A percentile compares a stretch with the other conserved stretches of the same genome.
These are phyloP conservation scores for Posidonia oceanica DNA, from an alignment of 116 monocot genomes.

Conservation along the genomic window DNA sequence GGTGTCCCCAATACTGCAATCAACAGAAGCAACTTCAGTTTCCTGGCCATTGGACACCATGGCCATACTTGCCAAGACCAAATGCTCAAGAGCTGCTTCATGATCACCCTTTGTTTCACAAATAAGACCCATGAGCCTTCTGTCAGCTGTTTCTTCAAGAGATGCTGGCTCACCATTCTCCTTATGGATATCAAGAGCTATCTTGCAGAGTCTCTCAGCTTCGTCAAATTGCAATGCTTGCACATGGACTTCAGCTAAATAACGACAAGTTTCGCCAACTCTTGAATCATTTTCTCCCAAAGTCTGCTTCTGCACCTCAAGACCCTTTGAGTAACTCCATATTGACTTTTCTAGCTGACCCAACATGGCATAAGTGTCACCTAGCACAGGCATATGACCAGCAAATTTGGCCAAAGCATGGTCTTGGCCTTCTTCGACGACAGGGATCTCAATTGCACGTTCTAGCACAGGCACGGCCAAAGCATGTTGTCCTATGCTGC, in stretches of 20 bases:
- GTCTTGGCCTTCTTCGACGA: constrained; percentile 6
- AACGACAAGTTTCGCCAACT: constrained; percentile 27
- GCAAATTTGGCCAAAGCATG: constrained; percentile 25
- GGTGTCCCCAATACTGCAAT: constrained; percentile 27
- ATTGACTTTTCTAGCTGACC: constrained; percentile 19
- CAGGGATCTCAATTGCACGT: constrained; percentile 18
- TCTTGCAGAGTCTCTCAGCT: constrained; percentile 23
- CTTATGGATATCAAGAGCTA: constrained; percentile 24
- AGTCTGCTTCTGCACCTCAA: constrained; percentile 22
- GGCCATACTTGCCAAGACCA: constrained; percentile 29
- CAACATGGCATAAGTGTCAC: constrained; percentile 20
- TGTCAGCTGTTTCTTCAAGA: constrained; percentile 15
- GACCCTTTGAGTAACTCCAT: constrained; percentile 14
- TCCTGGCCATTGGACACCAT: constrained; percentile 24
- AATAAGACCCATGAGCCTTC: constrained; percentile 28
- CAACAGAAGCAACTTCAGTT: constrained; percentile 22
- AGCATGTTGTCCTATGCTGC: constrained; percentile 20
- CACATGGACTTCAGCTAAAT: constrained; percentile 22
- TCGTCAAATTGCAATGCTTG: constrained; percentile 22
- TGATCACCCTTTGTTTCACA: constrained; percentile 25
- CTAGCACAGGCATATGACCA: constrained; percentile 23
- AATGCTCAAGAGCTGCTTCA: constrained; percentile 20
- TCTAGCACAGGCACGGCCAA: constrained; percentile 17
- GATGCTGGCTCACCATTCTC: constrained; percentile 11
- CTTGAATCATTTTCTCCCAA: constrained; percentile 18